phyloP scores from a whole-genome alignment of 208 protist genomes.

The Leishmania mexicana region DNA sequence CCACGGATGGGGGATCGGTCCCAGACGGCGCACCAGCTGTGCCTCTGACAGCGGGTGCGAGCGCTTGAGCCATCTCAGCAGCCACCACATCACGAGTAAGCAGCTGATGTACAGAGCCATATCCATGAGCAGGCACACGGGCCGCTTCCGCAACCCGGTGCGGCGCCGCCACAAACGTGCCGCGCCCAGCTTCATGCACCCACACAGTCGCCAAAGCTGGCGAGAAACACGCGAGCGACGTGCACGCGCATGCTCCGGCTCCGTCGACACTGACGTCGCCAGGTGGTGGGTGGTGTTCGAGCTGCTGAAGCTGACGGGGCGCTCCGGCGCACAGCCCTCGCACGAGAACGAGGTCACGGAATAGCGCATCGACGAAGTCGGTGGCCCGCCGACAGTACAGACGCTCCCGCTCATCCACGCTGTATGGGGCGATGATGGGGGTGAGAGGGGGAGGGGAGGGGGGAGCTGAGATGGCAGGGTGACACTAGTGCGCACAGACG shows the following conservation, averaged over 20 bases:
- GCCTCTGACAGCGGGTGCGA: neutral
- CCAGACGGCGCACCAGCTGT: slow-evolving; percentile 10
- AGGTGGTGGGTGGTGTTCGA: neutral
- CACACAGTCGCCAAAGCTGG: neutral
- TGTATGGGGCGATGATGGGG: neutral
- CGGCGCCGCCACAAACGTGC: neutral
- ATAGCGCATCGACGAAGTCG: neutral
- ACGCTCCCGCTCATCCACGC: too few relatives aligned
- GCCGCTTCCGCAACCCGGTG: neutral
- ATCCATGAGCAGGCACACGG: neutral
- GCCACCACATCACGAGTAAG: neutral
- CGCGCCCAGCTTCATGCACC: neutral
- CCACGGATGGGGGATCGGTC: neutral
- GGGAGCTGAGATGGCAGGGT: too few relatives aligned
- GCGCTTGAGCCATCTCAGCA: neutral
- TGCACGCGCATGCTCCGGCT: neutral
- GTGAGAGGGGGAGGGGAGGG: too few relatives aligned
- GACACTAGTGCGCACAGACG: too few relatives aligned
- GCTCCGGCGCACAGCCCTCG: neutral
- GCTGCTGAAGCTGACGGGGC: neutral
- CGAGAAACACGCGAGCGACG: neutral
- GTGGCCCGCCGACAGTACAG: neutral
- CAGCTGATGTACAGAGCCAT: neutral
- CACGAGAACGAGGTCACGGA: neutral
- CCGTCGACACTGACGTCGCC: neutral